Evolutionary conservation across 208 protist genomes (phyloP), one percentile per base, ranked within the genome.

Genomic region (Crithidia sp.): DNA sequence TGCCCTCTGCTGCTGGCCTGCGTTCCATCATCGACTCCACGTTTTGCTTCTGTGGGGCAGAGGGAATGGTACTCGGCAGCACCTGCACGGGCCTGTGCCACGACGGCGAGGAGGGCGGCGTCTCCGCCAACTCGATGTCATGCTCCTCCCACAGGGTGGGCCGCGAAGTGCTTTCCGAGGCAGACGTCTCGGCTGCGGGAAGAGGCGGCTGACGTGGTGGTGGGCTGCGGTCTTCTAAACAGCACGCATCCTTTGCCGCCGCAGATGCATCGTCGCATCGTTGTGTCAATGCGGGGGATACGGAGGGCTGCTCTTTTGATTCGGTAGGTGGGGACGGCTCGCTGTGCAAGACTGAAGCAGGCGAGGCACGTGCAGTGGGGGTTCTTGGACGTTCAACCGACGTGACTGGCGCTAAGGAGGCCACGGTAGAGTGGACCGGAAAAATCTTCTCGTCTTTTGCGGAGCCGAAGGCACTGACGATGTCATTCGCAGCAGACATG

Each of bases 1-100:
- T 59, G 28, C 5, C 52, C 16, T 8, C 6, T 56, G 28, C 19
- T 0, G 55, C 19, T 58, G 54, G 54, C 28, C 28, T 28, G 28
- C 28, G 28, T 28, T 28, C 28, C 28, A 28, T 1, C 28, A 28
- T 28, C 28, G 28, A 28, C 28, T 28, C 28, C 28, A 28, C 28
- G 28, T 28, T 28, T 28, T 28, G 28, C 28, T 28, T 28, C 28
- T 28, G 16, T 12, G 50, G 6, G 50, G 50, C 14, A 55, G 50
- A 55, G 16, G 50, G 50, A 17, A 66, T 66, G 5, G 5, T 53
- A 12, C 43, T 53, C 5, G 61, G 61, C 28, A 53, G 47, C 61
- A 55, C 61, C 43, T 55, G 45, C 28, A 66, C 61, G 5, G 61
- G 61, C 19, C 61, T 66, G 61, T 45, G 55, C 61, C 61, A 66